Base-by-base conservation (phyloP, 1,284 basidiomycete genomes). In the Ceratobasidium sp. region DNA sequence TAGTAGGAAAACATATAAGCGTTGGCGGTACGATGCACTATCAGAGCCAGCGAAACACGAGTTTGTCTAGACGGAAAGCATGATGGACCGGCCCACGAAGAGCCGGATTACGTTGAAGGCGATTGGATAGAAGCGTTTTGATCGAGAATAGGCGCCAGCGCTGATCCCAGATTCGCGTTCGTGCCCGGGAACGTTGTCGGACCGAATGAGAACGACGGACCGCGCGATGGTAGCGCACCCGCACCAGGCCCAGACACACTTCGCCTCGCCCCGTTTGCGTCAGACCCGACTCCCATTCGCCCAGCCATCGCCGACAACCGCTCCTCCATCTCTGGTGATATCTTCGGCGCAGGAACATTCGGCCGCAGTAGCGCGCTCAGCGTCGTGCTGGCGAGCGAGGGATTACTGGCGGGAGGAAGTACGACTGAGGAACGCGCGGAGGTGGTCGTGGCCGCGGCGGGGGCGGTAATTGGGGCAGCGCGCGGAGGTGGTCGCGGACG, bases 291-390 rank as follows among this genome's bases (percentile, higher is more conserved):
- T 23, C 73, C 73, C 73, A 75, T 65, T 6, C 73, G 73, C 7
- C 73, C 73, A 0, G 73, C 73, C 73, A 75, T 75, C 13, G 73
- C 73, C 17, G 61, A 54, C 48, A 75, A 48, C 26, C 73, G 46
- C 13, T 75, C 73, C 44, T 75, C 61, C 61, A 75, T 75, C 23
- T 75, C 73, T 5, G 61, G 9, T 15, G 73, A 33, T 23, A 75
- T 75, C 17, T 52, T 64, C 13, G 73, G 73, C 17, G 73, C 44
- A 17, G 73, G 61, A n/a, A 54, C 13, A 50, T 52, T 54, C 6
- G 73, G 73, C 46, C 73, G 26, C 48, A 75, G 50, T 28, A 75
- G 54, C 23, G 73, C 61, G 33, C 73, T 59, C 6, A 70, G 56
- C 9, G 68, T 70, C 17, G 68, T 70, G 42, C 33, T 54, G 3